Base-by-base conservation (phyloP, 2,329 filamentous ascomycete genomes). In the Ilyonectria mors-panacis region DNA sequence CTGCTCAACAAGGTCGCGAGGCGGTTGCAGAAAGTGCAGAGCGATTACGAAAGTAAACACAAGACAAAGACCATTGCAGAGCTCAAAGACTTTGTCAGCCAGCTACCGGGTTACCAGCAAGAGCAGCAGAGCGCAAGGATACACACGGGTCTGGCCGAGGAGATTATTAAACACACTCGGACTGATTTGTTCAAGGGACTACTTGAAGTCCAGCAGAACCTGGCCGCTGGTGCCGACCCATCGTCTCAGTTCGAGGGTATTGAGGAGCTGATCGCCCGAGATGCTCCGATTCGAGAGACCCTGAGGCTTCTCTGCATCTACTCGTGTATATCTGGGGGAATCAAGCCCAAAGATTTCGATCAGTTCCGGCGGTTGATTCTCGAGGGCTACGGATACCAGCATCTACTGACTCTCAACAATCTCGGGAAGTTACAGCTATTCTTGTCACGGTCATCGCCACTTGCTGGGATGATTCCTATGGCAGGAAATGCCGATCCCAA, bases 371-470 rank as follows among this genome's bases (percentile, higher is more conserved):
- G 93, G 53, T 89, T 96, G 57, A 90, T 99, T 59, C 85, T 98
- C 8, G 93, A 98, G 77, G 95, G 94, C 1, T 99, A 99, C 76
- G 96, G 96, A 28, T 95, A 97, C 78, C 95, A 98, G 77, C 96
- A 99, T 78, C 85, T 99, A 15, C 87, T 98, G 50, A 99, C 97
- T 0, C 89, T 99, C 35, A 89, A 93, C 72, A 92, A 92, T 13
- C 86, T 99, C 42, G 96, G 98, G 78, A 97, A 95, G 78, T 89
- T 98, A 77, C 93, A 95, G 67, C 87, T 99, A 12, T 91, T 99
- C 59, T 85, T 94, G 59, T 91, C 94, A 0, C 88, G 93, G 37
- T 90, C 92, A 28, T 94, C 93, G 5, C 91, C 93, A 5, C 87
- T 93, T 71, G 91, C 93, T n/a, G 91, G 91, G 70, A 92, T 96